These are phyloP conservation scores for Pythium folliculosum DNA, from an alignment of 352 stramenopile species.

Conservation along the genomic window DNA sequence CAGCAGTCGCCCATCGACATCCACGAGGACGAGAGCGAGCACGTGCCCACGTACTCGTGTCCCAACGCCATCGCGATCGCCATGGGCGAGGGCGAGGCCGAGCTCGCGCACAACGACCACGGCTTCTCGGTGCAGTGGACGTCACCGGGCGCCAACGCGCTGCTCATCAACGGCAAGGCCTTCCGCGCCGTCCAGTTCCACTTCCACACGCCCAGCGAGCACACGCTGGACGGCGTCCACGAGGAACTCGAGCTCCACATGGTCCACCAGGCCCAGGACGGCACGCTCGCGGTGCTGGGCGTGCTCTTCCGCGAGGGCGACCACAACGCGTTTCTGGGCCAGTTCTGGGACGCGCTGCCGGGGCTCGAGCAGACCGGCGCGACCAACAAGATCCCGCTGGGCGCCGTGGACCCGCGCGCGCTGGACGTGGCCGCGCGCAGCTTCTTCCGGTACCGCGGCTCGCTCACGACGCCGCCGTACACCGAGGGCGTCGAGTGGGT, in stretches of 20 bases:
- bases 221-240: slow-evolving; percentile 61
- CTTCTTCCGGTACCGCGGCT: slow-evolving; percentile 67
- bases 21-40: neutral
- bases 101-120: slow-evolving; percentile 15
- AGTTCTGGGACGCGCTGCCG: slow-evolving; percentile 63
- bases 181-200: slow-evolving; percentile 32
- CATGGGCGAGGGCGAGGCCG: slow-evolving; percentile 5
- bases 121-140: slow-evolving; percentile 7
- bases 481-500: slow-evolving; percentile 75
- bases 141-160: slow-evolving; percentile 13
- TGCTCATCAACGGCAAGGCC: slow-evolving; percentile 30
- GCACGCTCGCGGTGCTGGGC: slow-evolving; percentile 53
- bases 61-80: slow-evolving; percentile 6
- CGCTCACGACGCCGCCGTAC: slow-evolving; percentile 74
- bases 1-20: slow-evolving; percentile 28
- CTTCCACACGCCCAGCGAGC: slow-evolving; percentile 71
- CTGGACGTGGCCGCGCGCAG: slow-evolving; percentile 39
- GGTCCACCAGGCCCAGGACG: slow-evolving; percentile 62
- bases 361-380: slow-evolving; percentile 23
- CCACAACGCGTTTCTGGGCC: slow-evolving; percentile 15
- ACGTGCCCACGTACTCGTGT: slow-evolving; percentile 1
- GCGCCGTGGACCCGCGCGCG: slow-evolving; percentile 33
- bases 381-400: slow-evolving; percentile 33
- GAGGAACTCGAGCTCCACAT: slow-evolving; percentile 68
- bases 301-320: slow-evolving; percentile 58